Evolutionary conservation across 140 eudicot species (phyloP).

Genomic region (Cichorium intybus): DNA sequence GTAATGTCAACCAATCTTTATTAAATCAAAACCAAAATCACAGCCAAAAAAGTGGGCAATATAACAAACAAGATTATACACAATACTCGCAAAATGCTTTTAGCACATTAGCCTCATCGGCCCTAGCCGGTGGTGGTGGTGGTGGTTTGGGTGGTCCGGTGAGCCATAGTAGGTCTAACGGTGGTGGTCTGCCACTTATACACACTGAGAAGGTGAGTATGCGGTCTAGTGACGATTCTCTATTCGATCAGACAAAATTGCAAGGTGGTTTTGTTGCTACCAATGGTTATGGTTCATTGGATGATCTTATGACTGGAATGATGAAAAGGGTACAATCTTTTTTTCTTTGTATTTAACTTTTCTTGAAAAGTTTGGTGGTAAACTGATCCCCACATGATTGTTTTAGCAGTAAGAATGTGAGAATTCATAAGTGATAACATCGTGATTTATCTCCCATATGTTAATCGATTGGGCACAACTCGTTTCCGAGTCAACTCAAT

Average conservation of each 20-base stretch:
- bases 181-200: constrained; percentile 37
- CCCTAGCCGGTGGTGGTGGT: constrained; percentile 31
- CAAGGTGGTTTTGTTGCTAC: constrained; percentile 43
- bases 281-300: constrained; percentile 55
- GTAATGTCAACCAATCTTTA: constrained; percentile 21
- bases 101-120: constrained; percentile 36
- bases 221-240: constrained; percentile 41
- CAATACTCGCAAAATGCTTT: constrained; percentile 40
- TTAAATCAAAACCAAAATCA: constrained; percentile 27
- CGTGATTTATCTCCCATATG: too few relatives aligned
- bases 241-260: constrained; percentile 41
- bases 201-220: constrained; percentile 29
- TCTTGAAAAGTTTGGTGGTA: background rate
- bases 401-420: too few relatives aligned
- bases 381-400: too few relatives aligned
- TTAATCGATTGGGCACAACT: too few relatives aligned
- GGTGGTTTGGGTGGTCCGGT: constrained; percentile 33
- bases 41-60: constrained; percentile 30
- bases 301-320: constrained; percentile 61
- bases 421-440: too few relatives aligned
- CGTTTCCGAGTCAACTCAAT: background rate
- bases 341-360: background rate
- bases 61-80: constrained; percentile 26
- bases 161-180: constrained; percentile 40
- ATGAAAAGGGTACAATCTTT: constrained; percentile 53